Conservation (phyloP, 768 basidiomycete genomes). For the Pilatotrama ljubarskyi region DNA sequence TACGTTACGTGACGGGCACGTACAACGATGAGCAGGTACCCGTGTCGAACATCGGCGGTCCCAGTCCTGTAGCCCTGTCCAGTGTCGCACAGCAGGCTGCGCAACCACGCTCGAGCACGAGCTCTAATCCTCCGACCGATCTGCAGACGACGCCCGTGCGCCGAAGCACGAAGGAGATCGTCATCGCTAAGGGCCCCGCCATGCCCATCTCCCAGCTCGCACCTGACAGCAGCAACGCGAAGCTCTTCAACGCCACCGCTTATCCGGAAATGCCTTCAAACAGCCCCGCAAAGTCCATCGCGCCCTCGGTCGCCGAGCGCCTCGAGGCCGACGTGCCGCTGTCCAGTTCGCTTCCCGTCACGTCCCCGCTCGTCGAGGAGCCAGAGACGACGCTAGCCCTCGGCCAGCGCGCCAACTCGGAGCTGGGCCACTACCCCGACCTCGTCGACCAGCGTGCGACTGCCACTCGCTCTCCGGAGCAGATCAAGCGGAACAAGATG, state of each 20-base stretch:
- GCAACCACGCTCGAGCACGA: slow-evolving; percentile 59
- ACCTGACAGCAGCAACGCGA: slow-evolving; percentile 56
- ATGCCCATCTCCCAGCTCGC: slow-evolving; percentile 59
- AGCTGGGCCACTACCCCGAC: slow-evolving; percentile 80
- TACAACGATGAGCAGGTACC: slow-evolving; percentile 70
- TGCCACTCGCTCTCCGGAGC: slow-evolving; percentile 53
- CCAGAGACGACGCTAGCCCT: slow-evolving; percentile 34
- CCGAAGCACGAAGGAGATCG: slow-evolving; percentile 53
- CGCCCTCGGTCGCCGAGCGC: slow-evolving; percentile 46
- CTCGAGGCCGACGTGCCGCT: slow-evolving; percentile 59
- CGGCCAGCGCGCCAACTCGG: slow-evolving; percentile 70
- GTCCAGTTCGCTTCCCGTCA: slow-evolving; percentile 57
- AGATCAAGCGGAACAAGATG: slow-evolving; percentile 53
- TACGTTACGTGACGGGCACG: slow-evolving; percentile 80
- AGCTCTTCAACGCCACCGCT: slow-evolving; percentile 44
- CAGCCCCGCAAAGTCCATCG: slow-evolving; percentile 39
- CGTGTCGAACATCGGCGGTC: slow-evolving; percentile 26
- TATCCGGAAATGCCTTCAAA: slow-evolving; percentile 14
- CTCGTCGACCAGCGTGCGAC: slow-evolving; percentile 43
- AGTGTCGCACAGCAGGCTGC: slow-evolving; percentile 2
- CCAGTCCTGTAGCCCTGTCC: slow-evolving; percentile 18
- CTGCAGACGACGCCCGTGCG: slow-evolving; percentile 36
- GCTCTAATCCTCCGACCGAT: slow-evolving; percentile 47
- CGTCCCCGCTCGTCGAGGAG: slow-evolving; percentile 44
- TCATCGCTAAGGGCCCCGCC: slow-evolving; percentile 52